These are phyloP conservation scores for Amaranthus palmeri DNA, from an alignment of 148 eudicot species.

Conservation along the genomic window DNA sequence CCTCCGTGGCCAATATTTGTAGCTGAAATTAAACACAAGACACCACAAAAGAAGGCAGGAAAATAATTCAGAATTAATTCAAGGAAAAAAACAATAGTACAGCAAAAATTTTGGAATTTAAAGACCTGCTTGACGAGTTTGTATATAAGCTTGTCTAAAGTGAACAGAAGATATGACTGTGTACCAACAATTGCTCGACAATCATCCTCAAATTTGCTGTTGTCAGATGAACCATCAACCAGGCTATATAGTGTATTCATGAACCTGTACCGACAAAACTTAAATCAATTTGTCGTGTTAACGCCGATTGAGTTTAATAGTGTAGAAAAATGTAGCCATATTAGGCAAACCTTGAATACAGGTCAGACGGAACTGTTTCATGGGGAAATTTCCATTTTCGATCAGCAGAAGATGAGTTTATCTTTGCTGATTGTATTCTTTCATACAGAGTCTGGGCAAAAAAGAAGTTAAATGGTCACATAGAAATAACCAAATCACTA, in stretches of 20 bases:
- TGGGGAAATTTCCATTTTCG: conserved; percentile 66
- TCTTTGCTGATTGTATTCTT: conserved; percentile 72
- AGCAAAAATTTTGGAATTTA: conserved; percentile 1
- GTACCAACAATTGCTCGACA: conserved; percentile 87
- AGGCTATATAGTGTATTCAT: conserved; percentile 64
- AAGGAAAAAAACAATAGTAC: conserved; percentile 11
- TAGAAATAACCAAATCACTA: not conserved
- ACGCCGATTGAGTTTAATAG: conserved; percentile 2
- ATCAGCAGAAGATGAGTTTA: conserved; percentile 54
- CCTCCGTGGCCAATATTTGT: conserved; percentile 69
- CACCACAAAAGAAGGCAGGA: conserved; percentile 3
- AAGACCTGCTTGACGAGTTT: conserved; percentile 84
- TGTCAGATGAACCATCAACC: conserved; percentile 82
- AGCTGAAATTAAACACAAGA: conserved; percentile 40
- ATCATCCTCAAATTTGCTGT: conserved; percentile 90
- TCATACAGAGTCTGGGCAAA: conserved; percentile 68
- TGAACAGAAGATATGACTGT: conserved; percentile 82
- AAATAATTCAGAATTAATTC: not conserved
- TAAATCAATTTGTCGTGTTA: conserved; percentile 7
- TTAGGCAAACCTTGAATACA: conserved; percentile 52
- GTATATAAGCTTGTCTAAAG: conserved; percentile 85
- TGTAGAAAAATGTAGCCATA: conserved; percentile 10
- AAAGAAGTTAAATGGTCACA: not conserved
- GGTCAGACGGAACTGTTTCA: conserved; percentile 47
- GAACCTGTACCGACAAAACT: conserved; percentile 45